Base-by-base conservation (phyloP, 345 rosid genomes). In the Rubroshorea leprosula region DNA sequence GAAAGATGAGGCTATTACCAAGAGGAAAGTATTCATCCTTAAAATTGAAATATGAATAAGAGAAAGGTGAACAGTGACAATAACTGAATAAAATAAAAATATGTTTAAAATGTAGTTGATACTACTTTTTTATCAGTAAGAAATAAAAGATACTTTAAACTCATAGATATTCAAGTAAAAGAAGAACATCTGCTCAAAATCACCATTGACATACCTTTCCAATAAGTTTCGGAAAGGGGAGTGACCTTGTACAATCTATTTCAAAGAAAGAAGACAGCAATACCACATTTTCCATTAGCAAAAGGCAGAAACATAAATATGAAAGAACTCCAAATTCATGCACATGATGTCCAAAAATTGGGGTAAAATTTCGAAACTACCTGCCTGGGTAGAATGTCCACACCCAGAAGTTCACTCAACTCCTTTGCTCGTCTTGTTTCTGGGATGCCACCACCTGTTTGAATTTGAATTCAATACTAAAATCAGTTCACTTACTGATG, bases 181-280 rank as follows among this genome's bases (percentile, higher is more conserved):
- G 54, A 54, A 43, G 44, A 45, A 24, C 17, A 52, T 4, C 38
- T n/a, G n/a, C 22, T 22, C 31, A 31, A 57, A 56, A 54, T 44
- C 54, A 17, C 50, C 38, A 43, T 23, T 22, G 18, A 43, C 17
- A 22, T 55, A 73, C 77, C 78, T 74, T 35, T 66, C 54, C 67
- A 74, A 48, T 49, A 79, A 68, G 64, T 59, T 69, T 61, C 65
- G 76, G 25, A 76, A 80, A 49, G 84, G 68, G 0, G 79, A 66
- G 49, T 76, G 84, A 17, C 84, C 84, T 24, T 76, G 79, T 58
- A 74, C 70, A 66, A 80, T 67, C 84, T 80, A 66, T 54, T 60
- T 19, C 61, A 54, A 53, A 50, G 67, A 57, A 50, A 60, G 43
- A 38, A 49, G 53, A 53, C 35, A 41, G 59, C 73, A 53, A 68